Conservation (phyloP, 257 asterid genomes). For the Solanum peruvianum region DNA sequence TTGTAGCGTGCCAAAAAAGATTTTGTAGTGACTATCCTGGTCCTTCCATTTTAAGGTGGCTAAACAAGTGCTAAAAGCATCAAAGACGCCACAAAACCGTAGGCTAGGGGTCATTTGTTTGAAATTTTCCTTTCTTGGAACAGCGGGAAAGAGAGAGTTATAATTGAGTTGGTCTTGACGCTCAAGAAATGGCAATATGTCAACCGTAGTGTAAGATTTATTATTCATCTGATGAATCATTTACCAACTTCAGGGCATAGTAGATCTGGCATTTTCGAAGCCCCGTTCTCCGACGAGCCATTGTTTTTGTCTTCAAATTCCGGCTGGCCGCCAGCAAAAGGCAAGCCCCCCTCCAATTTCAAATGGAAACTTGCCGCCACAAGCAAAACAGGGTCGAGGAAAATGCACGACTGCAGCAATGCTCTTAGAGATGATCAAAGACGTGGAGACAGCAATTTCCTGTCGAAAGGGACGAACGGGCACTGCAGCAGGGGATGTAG, state of each 20-base stretch:
- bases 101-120: neutral
- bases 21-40: neutral
- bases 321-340: conserved; percentile 59
- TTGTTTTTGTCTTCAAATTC: conserved; percentile 91
- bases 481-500: conserved; percentile 99
- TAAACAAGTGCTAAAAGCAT: neutral
- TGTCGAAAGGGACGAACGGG: conserved; percentile 92
- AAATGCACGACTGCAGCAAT: conserved; percentile 69
- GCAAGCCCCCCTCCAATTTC: conserved; percentile 32
- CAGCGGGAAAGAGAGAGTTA: too few relatives aligned
- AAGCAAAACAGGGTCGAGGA: conserved; percentile 47
- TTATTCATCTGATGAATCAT: neutral
- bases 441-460: conserved; percentile 74
- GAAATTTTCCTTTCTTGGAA: neutral
- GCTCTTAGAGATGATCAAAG: conserved; percentile 64
- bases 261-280: conserved; percentile 70
- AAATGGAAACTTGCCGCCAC: conserved; percentile 39
- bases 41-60: neutral
- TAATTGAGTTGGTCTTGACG: neutral
- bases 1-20: neutral
- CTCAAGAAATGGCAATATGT: neutral
- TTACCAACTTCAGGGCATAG: conserved; percentile 49
- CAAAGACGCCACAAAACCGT: neutral
- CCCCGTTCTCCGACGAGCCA: conserved; percentile 56
- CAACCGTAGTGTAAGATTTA: neutral